These are phyloP conservation scores for Cynanchum wilfordii DNA, from an alignment of 257 asterid species.

Conservation along the genomic window DNA sequence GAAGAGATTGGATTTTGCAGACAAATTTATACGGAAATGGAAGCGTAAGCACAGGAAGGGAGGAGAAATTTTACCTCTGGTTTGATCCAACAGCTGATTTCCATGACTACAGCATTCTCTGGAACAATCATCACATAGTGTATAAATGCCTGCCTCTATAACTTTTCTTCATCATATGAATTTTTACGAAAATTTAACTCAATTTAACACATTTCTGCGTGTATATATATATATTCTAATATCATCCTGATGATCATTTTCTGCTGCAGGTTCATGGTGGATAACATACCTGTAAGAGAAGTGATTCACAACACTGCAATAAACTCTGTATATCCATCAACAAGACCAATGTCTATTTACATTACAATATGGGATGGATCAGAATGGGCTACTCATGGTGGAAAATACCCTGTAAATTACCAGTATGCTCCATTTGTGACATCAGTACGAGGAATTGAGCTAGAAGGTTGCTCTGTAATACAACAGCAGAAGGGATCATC, in stretches of 20 bases:
- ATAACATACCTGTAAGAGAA: constrained; percentile 70
- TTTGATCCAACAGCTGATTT: constrained; percentile 67
- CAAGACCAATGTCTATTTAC: constrained; percentile 67
- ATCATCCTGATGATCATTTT: neutral
- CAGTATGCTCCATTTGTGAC: constrained; percentile 52
- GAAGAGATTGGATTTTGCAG: constrained; percentile 75
- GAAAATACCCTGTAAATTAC: constrained; percentile 70
- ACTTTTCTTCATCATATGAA: neutral
- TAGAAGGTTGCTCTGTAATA: constrained; percentile 62
- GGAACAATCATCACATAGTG: constrained; percentile 85
- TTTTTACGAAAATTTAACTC: no score
- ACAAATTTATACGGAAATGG: constrained; percentile 85
- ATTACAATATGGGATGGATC: constrained; percentile 84
- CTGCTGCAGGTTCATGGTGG: constrained; percentile 61
- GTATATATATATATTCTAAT: no score
- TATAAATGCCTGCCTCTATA: constrained; percentile 19
- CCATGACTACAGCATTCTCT: constrained; percentile 71
- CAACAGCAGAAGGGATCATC: constrained; percentile 22
- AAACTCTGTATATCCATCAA: constrained; percentile 58
- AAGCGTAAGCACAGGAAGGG: constrained; percentile 72
- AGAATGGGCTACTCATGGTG: constrained; percentile 89
- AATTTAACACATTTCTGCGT: no score
- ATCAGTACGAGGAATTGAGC: constrained; percentile 43
- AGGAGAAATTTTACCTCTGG: constrained; percentile 86
- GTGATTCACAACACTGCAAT: constrained; percentile 44